Evolutionary conservation across 2,329 filamentous ascomycete species (phyloP), one percentile per base, ranked within the genome.

Genomic region (Canariomyces notabilis): DNA sequence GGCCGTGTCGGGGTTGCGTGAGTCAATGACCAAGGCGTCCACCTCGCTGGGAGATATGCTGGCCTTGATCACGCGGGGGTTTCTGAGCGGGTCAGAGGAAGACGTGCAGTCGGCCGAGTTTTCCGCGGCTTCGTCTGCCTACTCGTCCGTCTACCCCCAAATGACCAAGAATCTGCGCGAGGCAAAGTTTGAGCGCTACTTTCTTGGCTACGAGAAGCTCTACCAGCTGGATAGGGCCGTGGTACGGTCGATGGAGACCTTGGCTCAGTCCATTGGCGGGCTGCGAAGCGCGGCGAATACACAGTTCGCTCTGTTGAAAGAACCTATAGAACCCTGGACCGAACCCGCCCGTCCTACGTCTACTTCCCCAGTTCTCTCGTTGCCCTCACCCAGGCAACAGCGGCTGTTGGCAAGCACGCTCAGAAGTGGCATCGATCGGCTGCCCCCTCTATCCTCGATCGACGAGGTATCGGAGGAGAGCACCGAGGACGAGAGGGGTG

Each of bases 221-320:
- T 94, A 94, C 63, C 75, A 77, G 31, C 75, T 94, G 3, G 87
- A 96, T 59, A 83, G 84, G 54, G 82, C 79, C 19, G 76, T 97
- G 4, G 85, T 91, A 36, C 85, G 88, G 59, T 91, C 87, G 55
- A 79, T 97, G 59, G 88, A 95, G 63, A 82, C 80, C 37, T 75
- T 97, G 21, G 83, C 88, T 4, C 90, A 96, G 63, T 89, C 89
- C 54, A 84, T 96, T 54, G 90, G 91, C 63, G 93, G 91, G 6
- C 70, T 98, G 59, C 79, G 89, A 54, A 95, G 89, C 70, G 89
- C 93, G 26, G 87, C 93, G 20, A 79, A 85, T 48, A 90, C 89
- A 18, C 91, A 98, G 60, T 95, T 97, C 61, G 79, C 85, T 14
- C 75, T 97, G 23, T 73, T 95, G 26, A 82, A 83, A 50, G 86